Conservation (phyloP, 805 yeast species). For the Metschnikowia bowlesiae region DNA sequence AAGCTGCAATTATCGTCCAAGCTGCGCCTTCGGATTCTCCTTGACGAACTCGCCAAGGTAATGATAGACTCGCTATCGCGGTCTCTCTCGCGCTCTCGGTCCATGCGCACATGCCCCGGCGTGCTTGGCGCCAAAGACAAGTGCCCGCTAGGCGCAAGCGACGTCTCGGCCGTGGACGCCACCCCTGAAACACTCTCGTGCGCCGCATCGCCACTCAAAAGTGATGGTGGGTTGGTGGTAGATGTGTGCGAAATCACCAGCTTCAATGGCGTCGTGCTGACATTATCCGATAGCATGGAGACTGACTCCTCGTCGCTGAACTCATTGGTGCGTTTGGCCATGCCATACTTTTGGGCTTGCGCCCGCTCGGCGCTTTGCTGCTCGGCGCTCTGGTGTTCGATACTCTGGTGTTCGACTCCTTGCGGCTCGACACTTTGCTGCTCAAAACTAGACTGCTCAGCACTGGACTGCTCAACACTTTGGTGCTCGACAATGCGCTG, state of each 20-base stretch:
- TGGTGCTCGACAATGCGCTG: not conserved
- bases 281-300: constrained; percentile 28
- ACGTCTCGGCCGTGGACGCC: constrained; percentile 49
- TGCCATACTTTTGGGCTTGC: constrained; percentile 1
- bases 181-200: constrained; percentile 30
- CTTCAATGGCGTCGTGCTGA: constrained; percentile 46
- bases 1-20: constrained; percentile 59
- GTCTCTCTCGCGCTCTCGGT: constrained; percentile 20
- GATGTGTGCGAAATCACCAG: constrained; percentile 41
- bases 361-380: constrained; percentile 6
- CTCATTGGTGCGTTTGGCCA: constrained; percentile 9
- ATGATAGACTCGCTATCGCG: constrained; percentile 41
- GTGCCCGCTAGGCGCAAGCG: constrained; percentile 41
- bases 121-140: constrained; percentile 15
- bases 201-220: constrained; percentile 28
- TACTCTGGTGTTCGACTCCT: not conserved
- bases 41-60: constrained; percentile 39
- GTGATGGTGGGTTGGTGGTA: constrained; percentile 35
- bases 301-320: constrained; percentile 14
- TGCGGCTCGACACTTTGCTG: not conserved
- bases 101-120: constrained; percentile 7
- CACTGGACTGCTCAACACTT: not conserved
- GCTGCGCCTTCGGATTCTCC: constrained; percentile 38
- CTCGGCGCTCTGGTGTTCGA: not conserved
- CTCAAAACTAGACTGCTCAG: too few relatives aligned